A percentile compares a stretch with the other conserved stretches of the same genome.
Evolutionary conservation across 2,329 filamentous ascomycete genomes (phyloP).

Genomic region (Ceratocystiopsis sp.): DNA sequence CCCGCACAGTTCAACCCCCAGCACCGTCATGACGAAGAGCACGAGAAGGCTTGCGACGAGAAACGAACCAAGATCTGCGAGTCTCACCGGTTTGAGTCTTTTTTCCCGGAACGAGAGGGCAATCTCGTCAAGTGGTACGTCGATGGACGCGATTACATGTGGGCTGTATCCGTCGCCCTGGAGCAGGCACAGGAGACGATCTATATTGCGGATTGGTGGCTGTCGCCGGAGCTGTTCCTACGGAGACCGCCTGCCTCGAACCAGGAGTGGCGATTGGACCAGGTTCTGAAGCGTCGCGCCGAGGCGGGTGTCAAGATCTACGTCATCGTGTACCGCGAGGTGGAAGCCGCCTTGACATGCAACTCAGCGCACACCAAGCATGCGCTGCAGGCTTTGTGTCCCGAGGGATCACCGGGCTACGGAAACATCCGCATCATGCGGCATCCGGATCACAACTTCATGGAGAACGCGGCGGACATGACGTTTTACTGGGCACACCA

Average conservation of each 20-base stretch:
- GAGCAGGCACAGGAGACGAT: constrained; percentile 83
- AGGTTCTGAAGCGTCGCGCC: constrained; percentile 70
- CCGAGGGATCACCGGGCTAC: constrained; percentile 62
- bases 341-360: constrained; percentile 67
- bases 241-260: constrained; percentile 67
- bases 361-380: constrained; percentile 90
- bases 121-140: constrained; percentile 96
- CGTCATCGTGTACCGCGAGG: constrained; percentile 82
- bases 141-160: constrained; percentile 88
- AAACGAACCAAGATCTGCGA: constrained; percentile 60
- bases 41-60: constrained; percentile 68
- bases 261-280: constrained; percentile 76
- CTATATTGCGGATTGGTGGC: constrained; percentile 95
- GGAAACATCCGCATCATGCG: constrained; percentile 82
- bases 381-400: constrained; percentile 61
- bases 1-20: constrained; percentile 53
- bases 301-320: constrained; percentile 92
- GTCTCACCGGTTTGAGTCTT: constrained; percentile 72
- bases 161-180: constrained; percentile 79
- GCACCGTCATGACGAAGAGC: constrained; percentile 85
- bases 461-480: constrained; percentile 90
- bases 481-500: constrained; percentile 98
- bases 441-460: constrained; percentile 87
- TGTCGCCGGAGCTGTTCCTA: constrained; percentile 76
- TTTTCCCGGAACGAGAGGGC: constrained; percentile 69